phyloP scores from a whole-genome alignment of 2,329 filamentous ascomycete species.

The Aureobasidium sp. region DNA sequence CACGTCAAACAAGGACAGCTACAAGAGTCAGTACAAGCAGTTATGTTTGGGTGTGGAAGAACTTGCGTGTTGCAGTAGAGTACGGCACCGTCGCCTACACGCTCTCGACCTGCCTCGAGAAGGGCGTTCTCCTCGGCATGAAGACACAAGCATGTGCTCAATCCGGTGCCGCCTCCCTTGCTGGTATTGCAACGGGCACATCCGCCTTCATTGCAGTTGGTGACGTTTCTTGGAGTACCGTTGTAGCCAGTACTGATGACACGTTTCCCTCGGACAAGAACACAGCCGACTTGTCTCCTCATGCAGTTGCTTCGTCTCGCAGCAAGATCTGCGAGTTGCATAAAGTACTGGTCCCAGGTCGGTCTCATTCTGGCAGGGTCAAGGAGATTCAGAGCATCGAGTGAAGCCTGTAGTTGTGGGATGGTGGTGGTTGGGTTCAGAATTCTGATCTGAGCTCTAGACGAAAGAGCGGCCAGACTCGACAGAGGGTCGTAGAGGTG shows the following conservation, averaged over 20 bases:
- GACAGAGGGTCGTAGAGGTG: slow-evolving; percentile 56
- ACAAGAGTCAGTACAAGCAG: slow-evolving; percentile 72
- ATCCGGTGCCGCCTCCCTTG: slow-evolving; percentile 57
- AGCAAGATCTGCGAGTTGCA: slow-evolving; percentile 88
- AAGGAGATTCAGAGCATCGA: slow-evolving; percentile 66
- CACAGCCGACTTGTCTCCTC: slow-evolving; percentile 92
- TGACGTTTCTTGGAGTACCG: slow-evolving; percentile 81
- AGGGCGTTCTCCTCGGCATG: slow-evolving; percentile 97
- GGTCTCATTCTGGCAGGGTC: slow-evolving; percentile 74
- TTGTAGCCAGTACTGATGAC: slow-evolving; percentile 97
- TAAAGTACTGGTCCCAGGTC: slow-evolving; percentile 96
- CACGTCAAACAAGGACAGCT: slow-evolving; percentile 91
- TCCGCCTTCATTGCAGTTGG: slow-evolving; percentile 87
- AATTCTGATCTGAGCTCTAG: slow-evolving; percentile 72
- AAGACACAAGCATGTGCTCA: slow-evolving; percentile 89
- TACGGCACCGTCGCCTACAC: slow-evolving; percentile 71
- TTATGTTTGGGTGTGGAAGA: slow-evolving; percentile 48
- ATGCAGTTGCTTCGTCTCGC: slow-evolving; percentile 93
- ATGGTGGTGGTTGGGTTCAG: slow-evolving; percentile 74
- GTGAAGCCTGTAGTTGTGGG: slow-evolving; percentile 59
- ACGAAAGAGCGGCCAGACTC: slow-evolving; percentile 61
- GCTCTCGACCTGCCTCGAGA: slow-evolving; percentile 83
- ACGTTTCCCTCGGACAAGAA: slow-evolving; percentile 73
- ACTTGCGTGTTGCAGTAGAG: slow-evolving; percentile 77
- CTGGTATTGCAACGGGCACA: slow-evolving; percentile 78